phyloP scores from a whole-genome alignment of 106 monocot genomes.

The Platanthera guangdongensis region DNA sequence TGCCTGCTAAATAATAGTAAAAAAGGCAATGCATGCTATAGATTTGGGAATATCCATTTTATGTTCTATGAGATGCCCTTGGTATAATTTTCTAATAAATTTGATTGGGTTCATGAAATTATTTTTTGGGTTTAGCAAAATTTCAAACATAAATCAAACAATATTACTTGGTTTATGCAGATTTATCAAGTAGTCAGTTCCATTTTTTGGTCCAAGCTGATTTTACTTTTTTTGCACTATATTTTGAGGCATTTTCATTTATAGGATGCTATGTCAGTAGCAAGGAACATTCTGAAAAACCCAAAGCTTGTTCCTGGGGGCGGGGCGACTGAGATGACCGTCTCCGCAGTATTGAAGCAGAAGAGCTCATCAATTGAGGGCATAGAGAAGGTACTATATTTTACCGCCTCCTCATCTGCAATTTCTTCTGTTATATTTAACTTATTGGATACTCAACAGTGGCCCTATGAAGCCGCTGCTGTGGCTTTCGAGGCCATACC shows the following conservation, averaged over 20 bases:
- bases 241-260: slow-evolving; percentile 1
- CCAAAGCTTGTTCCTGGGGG: slow-evolving; percentile 97
- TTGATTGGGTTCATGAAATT: no score
- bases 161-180: no score
- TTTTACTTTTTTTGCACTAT: background rate
- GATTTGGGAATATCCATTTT: no score
- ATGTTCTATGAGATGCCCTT: no score
- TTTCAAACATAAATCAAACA: no score
- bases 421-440: background rate
- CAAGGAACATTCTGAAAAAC: slow-evolving; percentile 87
- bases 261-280: slow-evolving; percentile 92
- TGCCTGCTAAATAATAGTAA: no score
- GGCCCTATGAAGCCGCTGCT: slow-evolving; percentile 99
- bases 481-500: slow-evolving; percentile 98
- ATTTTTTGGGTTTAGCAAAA: no score
- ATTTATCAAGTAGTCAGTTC: no score
- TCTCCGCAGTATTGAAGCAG: slow-evolving; percentile 85
- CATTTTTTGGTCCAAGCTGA: no score
- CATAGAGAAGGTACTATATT: slow-evolving; percentile 66
- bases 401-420: background rate
- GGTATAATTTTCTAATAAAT: no score
- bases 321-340: slow-evolving; percentile 85
- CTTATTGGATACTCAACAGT: slow-evolving; percentile 33
- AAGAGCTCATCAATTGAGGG: slow-evolving; percentile 97
- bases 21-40: no score